Conservation (phyloP, 345 rosid species). For the Erucastrum elatum region DNA sequence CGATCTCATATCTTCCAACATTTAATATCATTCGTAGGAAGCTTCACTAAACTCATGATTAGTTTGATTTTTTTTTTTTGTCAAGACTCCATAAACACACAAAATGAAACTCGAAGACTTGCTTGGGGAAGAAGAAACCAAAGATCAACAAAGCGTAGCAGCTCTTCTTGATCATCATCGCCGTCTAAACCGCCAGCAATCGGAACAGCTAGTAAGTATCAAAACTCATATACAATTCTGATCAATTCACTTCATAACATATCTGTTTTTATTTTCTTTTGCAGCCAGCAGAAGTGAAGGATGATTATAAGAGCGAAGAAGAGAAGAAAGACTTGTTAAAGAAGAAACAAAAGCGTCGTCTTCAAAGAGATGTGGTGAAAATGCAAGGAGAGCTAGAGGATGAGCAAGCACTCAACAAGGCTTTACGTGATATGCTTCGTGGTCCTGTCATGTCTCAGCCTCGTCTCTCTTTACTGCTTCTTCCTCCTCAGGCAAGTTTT, state of each 20-base stretch:
- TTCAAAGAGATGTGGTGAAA: slow-evolving; percentile 42
- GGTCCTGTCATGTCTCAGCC: slow-evolving; percentile 62
- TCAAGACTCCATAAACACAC: not conserved
- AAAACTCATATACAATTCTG: not conserved
- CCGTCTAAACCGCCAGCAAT: slow-evolving; percentile 10
- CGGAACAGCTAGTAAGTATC: slow-evolving; percentile 21
- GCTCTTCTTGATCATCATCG: slow-evolving; percentile 38
- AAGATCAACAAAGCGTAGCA: slow-evolving; percentile 35
- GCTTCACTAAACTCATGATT: slow-evolving; percentile 15
- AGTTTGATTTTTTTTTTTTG: not conserved
- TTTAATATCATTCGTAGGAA: not conserved
- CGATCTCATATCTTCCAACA: not conserved
- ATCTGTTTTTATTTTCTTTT: not conserved
- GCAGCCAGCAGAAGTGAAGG: slow-evolving; percentile 24
- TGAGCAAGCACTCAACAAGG: slow-evolving; percentile 58
- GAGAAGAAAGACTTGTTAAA: slow-evolving; percentile 51
- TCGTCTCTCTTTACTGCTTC: slow-evolving; percentile 59
- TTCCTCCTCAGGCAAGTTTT: slow-evolving; percentile 69
- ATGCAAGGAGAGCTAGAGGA: slow-evolving; percentile 66
- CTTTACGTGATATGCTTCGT: slow-evolving; percentile 58
- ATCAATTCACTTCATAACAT: not conserved
- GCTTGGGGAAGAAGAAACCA: slow-evolving; percentile 53
- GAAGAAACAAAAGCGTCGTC: slow-evolving; percentile 48
- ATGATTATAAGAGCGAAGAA: slow-evolving; percentile 29
- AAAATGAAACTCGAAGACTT: slow-evolving; percentile 83